phyloP scores from a whole-genome alignment of 306 rosid genomes.

The Cicer bijugum region DNA sequence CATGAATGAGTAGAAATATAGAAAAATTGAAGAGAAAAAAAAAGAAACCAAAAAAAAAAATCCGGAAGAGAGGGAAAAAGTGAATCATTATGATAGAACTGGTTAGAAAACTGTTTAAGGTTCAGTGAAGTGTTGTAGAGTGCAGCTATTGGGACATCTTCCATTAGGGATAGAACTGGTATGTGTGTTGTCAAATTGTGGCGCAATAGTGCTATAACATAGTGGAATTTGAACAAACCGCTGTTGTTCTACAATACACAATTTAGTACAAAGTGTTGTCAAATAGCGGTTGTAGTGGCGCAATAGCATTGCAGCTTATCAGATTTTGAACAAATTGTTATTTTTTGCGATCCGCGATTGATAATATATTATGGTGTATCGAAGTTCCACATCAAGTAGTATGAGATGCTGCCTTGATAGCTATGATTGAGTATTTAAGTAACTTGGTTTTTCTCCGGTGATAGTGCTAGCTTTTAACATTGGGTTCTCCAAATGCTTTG shows the following conservation, averaged over 20 bases:
- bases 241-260: no score
- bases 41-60: background rate
- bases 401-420: background rate
- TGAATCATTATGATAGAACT: background rate
- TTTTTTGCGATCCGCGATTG: no score
- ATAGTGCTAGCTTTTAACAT: background rate
- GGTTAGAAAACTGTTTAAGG: background rate
- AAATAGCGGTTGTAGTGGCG: no score
- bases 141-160: background rate
- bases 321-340: no score
- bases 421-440: background rate
- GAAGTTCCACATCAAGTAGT: background rate
- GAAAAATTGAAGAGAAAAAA: background rate
- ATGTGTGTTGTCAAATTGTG: no score
- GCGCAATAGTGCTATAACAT: no score
- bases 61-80: background rate
- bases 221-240: no score
- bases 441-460: no score
- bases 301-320: no score
- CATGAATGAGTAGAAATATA: background rate
- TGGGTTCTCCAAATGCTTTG: background rate
- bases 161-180: no score
- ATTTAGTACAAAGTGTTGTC: no score
- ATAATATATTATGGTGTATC: background rate
- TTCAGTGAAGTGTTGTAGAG: background rate